These are phyloP conservation scores for Hanseniaspora meyeri DNA, from an alignment of 805 yeast genomes.

Conservation along the genomic window DNA sequence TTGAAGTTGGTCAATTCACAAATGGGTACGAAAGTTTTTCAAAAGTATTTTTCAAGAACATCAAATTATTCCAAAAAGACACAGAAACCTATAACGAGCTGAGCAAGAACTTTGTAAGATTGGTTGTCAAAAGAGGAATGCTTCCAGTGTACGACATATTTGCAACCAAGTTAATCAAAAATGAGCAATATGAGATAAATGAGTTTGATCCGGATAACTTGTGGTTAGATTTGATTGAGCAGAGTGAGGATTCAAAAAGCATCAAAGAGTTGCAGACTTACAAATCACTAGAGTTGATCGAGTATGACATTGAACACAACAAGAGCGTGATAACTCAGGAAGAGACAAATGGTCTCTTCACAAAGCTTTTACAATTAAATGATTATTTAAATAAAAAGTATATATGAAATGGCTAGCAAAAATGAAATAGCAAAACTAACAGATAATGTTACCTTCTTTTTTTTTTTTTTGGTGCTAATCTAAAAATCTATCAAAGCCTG, in stretches of 20 bases:
- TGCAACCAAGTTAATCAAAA: background rate
- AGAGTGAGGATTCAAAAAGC: background rate
- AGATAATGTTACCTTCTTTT: no score
- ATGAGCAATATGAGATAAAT: background rate
- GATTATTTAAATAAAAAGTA: background rate
- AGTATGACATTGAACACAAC: background rate
- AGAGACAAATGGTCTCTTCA: background rate
- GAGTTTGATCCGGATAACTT: slow-evolving; percentile 2
- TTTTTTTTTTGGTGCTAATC: no score
- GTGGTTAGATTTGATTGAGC: background rate
- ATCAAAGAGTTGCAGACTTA: no score
- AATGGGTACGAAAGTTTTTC: background rate
- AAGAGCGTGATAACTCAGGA: background rate
- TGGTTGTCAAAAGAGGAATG: background rate
- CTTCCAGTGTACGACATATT: background rate
- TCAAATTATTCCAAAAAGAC: background rate
- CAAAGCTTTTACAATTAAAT: background rate
- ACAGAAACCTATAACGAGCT: background rate
- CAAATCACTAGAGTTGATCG: background rate
- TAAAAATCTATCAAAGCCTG: slow-evolving; percentile 40
- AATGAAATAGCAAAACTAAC: background rate
- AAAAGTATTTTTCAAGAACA: background rate
- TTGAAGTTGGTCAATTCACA: background rate
- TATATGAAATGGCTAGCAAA: background rate
- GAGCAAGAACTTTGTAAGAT: background rate